phyloP scores from a whole-genome alignment of 2,329 filamentous ascomycete genomes.

The Fusarium haematococcum region DNA sequence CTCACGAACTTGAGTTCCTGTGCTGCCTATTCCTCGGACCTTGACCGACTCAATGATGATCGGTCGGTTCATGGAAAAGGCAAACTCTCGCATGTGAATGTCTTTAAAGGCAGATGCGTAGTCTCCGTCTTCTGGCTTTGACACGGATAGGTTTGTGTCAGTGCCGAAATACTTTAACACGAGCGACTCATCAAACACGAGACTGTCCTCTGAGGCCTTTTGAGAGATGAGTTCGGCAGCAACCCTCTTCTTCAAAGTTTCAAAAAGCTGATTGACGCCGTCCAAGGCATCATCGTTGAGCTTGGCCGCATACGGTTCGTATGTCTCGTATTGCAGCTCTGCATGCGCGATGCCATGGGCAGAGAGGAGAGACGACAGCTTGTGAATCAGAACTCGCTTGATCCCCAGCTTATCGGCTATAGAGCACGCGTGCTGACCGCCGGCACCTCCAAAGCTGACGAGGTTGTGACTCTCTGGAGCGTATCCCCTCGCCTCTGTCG shows the following conservation, averaged over 20 bases:
- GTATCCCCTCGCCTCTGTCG: slow-evolving; percentile 69
- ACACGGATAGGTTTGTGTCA: slow-evolving; percentile 55
- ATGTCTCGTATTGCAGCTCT: slow-evolving; percentile 52
- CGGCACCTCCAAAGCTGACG: slow-evolving; percentile 74
- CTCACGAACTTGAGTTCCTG: background rate
- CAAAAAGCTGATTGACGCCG: slow-evolving; percentile 39
- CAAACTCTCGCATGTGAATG: slow-evolving; percentile 55
- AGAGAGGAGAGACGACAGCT: slow-evolving; percentile 55
- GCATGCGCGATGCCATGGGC: slow-evolving; percentile 59
- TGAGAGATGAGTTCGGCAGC: slow-evolving; percentile 54
- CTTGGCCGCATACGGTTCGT: slow-evolving; percentile 47
- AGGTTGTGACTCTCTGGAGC: slow-evolving; percentile 48
- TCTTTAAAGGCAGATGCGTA: slow-evolving; percentile 52
- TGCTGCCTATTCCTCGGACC: slow-evolving; percentile 35
- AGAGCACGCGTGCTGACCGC: slow-evolving; percentile 66
- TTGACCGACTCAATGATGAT: slow-evolving; percentile 56
- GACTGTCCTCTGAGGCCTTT: slow-evolving; percentile 52
- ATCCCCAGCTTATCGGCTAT: slow-evolving; percentile 57
- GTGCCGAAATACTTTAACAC: slow-evolving; percentile 63
- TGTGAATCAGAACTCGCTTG: slow-evolving; percentile 55
- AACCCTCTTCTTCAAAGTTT: slow-evolving; percentile 46
- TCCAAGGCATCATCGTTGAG: slow-evolving; percentile 14
- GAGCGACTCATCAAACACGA: slow-evolving; percentile 56
- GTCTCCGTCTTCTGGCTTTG: slow-evolving; percentile 50
- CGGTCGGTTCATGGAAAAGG: slow-evolving; percentile 51